A percentile compares a stretch with the other conserved stretches of the same genome.
These are phyloP conservation scores for Blastomyces silverae DNA, from an alignment of 2,329 filamentous ascomycete genomes.

Conservation along the genomic window DNA sequence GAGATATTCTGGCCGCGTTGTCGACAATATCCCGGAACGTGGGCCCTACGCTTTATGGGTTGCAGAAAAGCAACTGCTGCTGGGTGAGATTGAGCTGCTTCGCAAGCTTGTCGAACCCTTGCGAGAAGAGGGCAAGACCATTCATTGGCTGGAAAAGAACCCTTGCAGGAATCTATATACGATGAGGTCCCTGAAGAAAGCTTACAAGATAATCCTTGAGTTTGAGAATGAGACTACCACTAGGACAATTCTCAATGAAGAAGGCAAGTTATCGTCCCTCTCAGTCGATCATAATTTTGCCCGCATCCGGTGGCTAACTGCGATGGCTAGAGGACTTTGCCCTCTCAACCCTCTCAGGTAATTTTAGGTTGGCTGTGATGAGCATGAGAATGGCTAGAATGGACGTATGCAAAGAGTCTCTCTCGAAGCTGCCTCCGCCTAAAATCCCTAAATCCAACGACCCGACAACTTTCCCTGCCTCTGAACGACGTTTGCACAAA, in stretches of 20 bases:
- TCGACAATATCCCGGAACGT: slow-evolving; percentile 2
- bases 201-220: slow-evolving; percentile 22
- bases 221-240: slow-evolving; percentile 23
- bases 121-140: slow-evolving; percentile 20
- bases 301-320: neutral
- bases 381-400: slow-evolving; percentile 11
- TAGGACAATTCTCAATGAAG: slow-evolving; percentile 14
- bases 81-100: slow-evolving; percentile 24
- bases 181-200: slow-evolving; percentile 21
- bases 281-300: neutral
- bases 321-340: neutral
- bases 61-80: slow-evolving; percentile 22
- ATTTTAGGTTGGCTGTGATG: neutral
- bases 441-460: neutral
- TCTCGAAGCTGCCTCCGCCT: neutral
- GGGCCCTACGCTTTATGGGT: slow-evolving; percentile 14
- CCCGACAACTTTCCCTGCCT: neutral
- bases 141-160: slow-evolving; percentile 22
- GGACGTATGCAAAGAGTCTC: neutral
- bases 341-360: neutral
- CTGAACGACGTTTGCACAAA: neutral
- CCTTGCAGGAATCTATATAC: slow-evolving; percentile 10
- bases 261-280: slow-evolving; percentile 19
- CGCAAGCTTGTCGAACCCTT: slow-evolving; percentile 24
- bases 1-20: slow-evolving; percentile 18